Evolutionary conservation across 768 basidiomycete genomes (phyloP).

Genomic region (Candolleomyces eurysporus): DNA sequence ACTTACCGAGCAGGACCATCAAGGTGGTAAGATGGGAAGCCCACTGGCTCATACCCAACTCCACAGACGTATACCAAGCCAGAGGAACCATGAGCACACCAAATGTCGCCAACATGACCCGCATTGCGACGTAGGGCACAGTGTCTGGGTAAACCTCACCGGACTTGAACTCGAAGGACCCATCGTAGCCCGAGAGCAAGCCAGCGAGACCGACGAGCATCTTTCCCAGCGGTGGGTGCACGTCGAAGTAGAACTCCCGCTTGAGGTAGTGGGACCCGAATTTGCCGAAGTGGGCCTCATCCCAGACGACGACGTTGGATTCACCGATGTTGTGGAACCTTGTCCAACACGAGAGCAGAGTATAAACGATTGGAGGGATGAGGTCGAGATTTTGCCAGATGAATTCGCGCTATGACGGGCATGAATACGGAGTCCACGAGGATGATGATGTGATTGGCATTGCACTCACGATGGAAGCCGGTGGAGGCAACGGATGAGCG

Average conservation of each 20-base stretch:
- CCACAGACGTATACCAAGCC: conserved; percentile 95
- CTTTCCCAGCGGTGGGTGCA: conserved; percentile 97
- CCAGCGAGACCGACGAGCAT: conserved; percentile 98
- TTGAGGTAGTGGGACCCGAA: conserved; percentile 98
- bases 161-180: conserved; percentile 91
- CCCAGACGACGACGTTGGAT: conserved; percentile 89
- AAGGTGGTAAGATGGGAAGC: conserved; percentile 90
- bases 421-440: conserved; percentile 5
- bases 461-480: conserved; percentile 56
- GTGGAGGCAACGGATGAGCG: conserved; percentile 61
- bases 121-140: conserved; percentile 93
- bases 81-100: conserved; percentile 95
- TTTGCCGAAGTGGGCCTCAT: conserved; percentile 99
- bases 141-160: conserved; percentile 78
- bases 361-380: conserved; percentile 80
- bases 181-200: conserved; percentile 87
- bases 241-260: conserved; percentile 99
- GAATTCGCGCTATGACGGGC: conserved; percentile 63
- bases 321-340: conserved; percentile 92
- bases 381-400: conserved; percentile 77
- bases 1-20: conserved; percentile 88
- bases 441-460: conserved; percentile 17
- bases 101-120: conserved; percentile 91
- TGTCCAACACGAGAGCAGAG: conserved; percentile 91
- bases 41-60: conserved; percentile 87